Evolutionary conservation across 345 rosid species (phyloP), one percentile per base, ranked within the genome.

Genomic region (Salix dunnii): DNA sequence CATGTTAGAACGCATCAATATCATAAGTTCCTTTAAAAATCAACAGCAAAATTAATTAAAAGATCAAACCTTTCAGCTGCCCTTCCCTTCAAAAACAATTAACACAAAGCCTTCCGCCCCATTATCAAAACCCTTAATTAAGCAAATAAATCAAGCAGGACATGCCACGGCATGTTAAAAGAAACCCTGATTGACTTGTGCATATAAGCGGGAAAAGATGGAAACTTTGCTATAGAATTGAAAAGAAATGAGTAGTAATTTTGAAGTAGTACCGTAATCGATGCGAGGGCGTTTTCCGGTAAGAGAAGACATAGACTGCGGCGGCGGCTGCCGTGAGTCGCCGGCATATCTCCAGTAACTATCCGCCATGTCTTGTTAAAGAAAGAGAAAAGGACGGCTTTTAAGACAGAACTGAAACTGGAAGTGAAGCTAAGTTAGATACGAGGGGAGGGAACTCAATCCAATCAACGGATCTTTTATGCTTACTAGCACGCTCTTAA

Each of bases 241-340:
- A 71, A 33, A 55, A 48, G 6, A 74, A 21, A 28, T n/a, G 40
- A 27, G 2, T 3, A 30, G 1, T 36, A 5, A 38, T n/a, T 12
- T 13, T 21, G 25, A 27, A 17, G 3, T 35, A 6, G 11, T 83
- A 87, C 91, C 90, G 35, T 77, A 84, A 46, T 85, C 89, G 35
- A 83, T 28, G 73, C 89, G 94, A 62, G 88, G 76, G 65, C 92
- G 92, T 70, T 90, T 90, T 25, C 81, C 87, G n/a, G 72, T 64
- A 36, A 81, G 40, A 3, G 90, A 18, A 21, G 86, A 68, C 31
- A 79, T 51, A 7, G 88, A 40, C 36, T 72, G 81, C 18, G 81
- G 78, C 48, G 64, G 86, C 38, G 77, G 87, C 58, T 81, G 90
- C 64, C 81, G 85, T 2, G 83, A 40, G 49, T 84, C 87, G 72